A percentile compares a stretch with the other conserved stretches of the same genome.
These are phyloP conservation scores for Teratosphaeria zuluensis DNA, from an alignment of 2,329 filamentous ascomycete species.

Conservation along the genomic window DNA sequence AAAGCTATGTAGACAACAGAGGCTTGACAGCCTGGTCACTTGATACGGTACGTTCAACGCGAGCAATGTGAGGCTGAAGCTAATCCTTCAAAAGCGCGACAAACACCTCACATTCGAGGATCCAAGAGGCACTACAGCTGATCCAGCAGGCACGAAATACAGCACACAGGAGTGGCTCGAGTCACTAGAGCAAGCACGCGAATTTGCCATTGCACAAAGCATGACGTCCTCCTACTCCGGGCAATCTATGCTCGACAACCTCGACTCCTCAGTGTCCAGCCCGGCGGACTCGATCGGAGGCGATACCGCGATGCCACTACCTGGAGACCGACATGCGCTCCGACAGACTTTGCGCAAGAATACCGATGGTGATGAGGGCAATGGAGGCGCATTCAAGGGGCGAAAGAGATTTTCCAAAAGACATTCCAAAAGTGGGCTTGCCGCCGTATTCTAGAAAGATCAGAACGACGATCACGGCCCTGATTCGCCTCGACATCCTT, in stretches of 20 bases:
- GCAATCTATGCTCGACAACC: neutral
- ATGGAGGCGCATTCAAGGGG: slow-evolving; percentile 45
- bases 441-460: slow-evolving; percentile 64
- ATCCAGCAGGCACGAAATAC: slow-evolving; percentile 53
- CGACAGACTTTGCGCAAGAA: slow-evolving; percentile 30
- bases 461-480: neutral
- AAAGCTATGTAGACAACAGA: slow-evolving; percentile 73
- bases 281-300: slow-evolving; percentile 34
- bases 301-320: slow-evolving; percentile 27
- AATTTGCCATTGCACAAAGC: slow-evolving; percentile 59
- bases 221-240: slow-evolving; percentile 53
- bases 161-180: slow-evolving; percentile 89
- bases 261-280: neutral
- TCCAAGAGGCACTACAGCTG: slow-evolving; percentile 59
- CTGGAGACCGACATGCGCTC: slow-evolving; percentile 15
- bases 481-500: too few species aligned
- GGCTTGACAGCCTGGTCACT: slow-evolving; percentile 82
- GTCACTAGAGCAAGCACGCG: slow-evolving; percentile 72
- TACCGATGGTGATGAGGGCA: slow-evolving; percentile 28
- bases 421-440: slow-evolving; percentile 88
- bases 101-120: slow-evolving; percentile 93
- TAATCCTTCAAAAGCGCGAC: slow-evolving; percentile 52
- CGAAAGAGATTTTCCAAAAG: slow-evolving; percentile 74
- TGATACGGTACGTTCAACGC: slow-evolving; percentile 63
- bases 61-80: slow-evolving; percentile 6